A percentile compares a stretch with the other conserved stretches of the same genome.
phyloP scores from a whole-genome alignment of 2,329 filamentous ascomycete species.

The Nemania serpens region DNA sequence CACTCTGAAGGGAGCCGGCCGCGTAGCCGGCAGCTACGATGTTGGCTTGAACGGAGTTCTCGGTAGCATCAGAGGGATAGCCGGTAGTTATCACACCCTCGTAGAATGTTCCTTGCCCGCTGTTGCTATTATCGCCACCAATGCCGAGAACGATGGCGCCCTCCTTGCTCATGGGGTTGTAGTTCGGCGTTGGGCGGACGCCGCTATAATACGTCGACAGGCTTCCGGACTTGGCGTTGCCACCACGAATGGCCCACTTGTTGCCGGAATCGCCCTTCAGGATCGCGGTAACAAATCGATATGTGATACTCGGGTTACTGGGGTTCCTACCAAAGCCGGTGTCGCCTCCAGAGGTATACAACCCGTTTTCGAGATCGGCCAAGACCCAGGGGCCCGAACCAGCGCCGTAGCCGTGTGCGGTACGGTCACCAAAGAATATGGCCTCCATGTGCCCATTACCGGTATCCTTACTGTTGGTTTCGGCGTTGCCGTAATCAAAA shows the following conservation, averaged over 20 bases:
- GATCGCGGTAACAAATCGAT: constrained; percentile 60
- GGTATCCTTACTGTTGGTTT: constrained; percentile 55
- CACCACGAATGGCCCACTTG: constrained; percentile 64
- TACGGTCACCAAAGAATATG: constrained; percentile 65
- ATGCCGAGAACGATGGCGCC: constrained; percentile 69
- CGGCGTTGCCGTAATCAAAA: constrained; percentile 63
- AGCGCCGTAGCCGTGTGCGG: constrained; percentile 59
- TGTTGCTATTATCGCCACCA: constrained; percentile 65
- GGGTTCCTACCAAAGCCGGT: constrained; percentile 49
- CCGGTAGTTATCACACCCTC: constrained; percentile 68
- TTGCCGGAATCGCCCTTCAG: constrained; percentile 59
- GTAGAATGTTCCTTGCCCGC: constrained; percentile 67
- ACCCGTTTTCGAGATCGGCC: constrained; percentile 70
- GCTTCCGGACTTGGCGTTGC: constrained; percentile 56
- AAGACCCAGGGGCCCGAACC: constrained; percentile 69
- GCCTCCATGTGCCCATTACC: constrained; percentile 72
- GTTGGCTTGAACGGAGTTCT: constrained; percentile 62
- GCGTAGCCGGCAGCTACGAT: constrained; percentile 65
- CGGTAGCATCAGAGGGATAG: constrained; percentile 63
- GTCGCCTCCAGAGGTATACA: constrained; percentile 45
- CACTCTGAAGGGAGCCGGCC: constrained; percentile 50
- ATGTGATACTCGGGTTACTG: constrained; percentile 55
- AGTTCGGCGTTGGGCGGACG: constrained; percentile 55
- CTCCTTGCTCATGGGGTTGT: constrained; percentile 68
- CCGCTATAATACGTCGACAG: constrained; percentile 62